Base-by-base conservation (phyloP, 2,329 filamentous ascomycete species). In the Calonectria hawksworthii region DNA sequence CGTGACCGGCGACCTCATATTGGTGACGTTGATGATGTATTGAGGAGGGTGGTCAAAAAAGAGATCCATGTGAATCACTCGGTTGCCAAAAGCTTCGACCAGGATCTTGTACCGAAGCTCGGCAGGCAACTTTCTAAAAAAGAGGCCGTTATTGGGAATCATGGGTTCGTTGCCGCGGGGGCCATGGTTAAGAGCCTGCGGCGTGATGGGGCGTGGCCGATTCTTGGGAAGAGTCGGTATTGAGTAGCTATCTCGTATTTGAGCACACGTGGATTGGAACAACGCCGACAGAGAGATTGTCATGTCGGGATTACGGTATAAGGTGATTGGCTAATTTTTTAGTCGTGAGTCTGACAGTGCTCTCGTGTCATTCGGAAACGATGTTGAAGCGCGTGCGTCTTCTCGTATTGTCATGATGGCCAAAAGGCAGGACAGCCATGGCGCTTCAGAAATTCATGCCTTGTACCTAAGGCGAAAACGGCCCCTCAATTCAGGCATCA, bases 101-200 rank as follows among this genome's bases (percentile, higher is more conserved):
- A 80, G 47, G 54, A 82, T 81, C 36, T 78, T 77, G 23, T 75
- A 75, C 9, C 82, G 79, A 38, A 84, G 69, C 65, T 84, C 81
- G 18, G 76, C 50, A 10, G 82, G 81, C 10, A 83, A 66, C 4
- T 44, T 64, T n/a, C 38, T 14, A 54, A 77, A 77, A 34, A 86
- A 83, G 2, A 74, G 61, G 74, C 81, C 81, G 18, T 74, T 66
- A 28, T 64, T 26, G 23, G 30, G 21, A 9, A 73, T 54, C 7
- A 16, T 28, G 51, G 30, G 32, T 26, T 41, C 28, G 47, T 36
- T n/a, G 28, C 36, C 26, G n/a, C 11, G 18, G 32, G 9, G 64
- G 21, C 28, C 51, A 32, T 54, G 21, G 34, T 32, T 28, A 16
- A 28, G 23, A 30, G 18, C 38, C 21, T n/a, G 10, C 21, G 64